Percentiles rank a stretch among this genome's conserved stretches.
These are phyloP conservation scores for Marsdenia floribunda DNA, from an alignment of 257 asterid species.

Conservation along the genomic window DNA sequence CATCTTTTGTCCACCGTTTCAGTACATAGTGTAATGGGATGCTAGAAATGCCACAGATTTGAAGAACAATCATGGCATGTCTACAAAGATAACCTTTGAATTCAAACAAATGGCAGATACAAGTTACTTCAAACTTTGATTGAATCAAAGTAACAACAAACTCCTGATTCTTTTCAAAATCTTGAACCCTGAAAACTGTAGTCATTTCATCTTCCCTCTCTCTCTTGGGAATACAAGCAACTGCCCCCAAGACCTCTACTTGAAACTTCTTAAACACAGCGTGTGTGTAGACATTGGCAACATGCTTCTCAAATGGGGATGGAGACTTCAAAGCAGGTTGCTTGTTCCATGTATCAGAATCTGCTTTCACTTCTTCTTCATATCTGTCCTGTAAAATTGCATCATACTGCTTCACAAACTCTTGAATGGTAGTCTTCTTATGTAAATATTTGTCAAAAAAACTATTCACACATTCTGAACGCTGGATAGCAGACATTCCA, in stretches of 20 bases:
- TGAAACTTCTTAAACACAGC: conserved; percentile 80
- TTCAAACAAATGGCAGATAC: conserved; percentile 82
- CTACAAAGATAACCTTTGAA: conserved; percentile 85
- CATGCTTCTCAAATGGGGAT: conserved; percentile 94
- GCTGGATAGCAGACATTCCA: conserved; percentile 74
- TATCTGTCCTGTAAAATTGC: conserved; percentile 73
- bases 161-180: conserved; percentile 70
- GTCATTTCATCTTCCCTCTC: conserved; percentile 52
- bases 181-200: conserved; percentile 62
- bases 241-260: conserved; percentile 87
- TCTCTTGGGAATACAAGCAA: conserved; percentile 80
- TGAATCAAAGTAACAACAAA: conserved; percentile 64
- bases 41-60: conserved; percentile 65
- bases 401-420: conserved; percentile 76
- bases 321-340: conserved; percentile 88
- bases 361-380: conserved; percentile 94
- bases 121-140: conserved; percentile 68
- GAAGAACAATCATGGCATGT: conserved; percentile 88
- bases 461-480: conserved; percentile 83
- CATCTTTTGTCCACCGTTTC: conserved; percentile 93
- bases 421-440: conserved; percentile 78
- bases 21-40: conserved; percentile 74
- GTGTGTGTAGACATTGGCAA: conserved; percentile 64
- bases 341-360: conserved; percentile 82
- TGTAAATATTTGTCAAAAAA: conserved; percentile 90